Base-by-base conservation (phyloP, 1,284 basidiomycete genomes). In the Cystobasidium slooffiae region DNA sequence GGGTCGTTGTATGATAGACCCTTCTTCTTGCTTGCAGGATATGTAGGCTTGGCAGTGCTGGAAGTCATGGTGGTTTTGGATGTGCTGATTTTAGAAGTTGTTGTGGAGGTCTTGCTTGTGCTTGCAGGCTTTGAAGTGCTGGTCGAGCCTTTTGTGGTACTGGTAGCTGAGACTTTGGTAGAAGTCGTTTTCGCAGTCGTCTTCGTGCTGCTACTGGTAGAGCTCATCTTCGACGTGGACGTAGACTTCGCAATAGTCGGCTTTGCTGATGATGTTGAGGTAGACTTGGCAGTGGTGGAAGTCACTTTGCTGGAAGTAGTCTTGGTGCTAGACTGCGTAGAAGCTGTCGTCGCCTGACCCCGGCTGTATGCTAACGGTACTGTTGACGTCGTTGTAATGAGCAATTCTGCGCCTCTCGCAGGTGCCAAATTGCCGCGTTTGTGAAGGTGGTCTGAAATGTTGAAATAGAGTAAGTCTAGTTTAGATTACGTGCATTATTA, bases 21-120 rank as follows among this genome's bases (percentile, higher is more conserved):
- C 55, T 76, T 76, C 75, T 76, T 76, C n/a, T 63, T 49, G 24
- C 52, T 31, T 31, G 31, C 31, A 31, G 31, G 31, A 20, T 53
- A 53, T 39, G 52, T 14, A 20, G 65, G 37, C 9, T 47, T 68
- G 47, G 67, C 44, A 43, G 73, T 31, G 56, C 31, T 31, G 31
- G 31, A 31, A 31, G 31, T 31, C 31, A 31, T 31, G 31, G 31
- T 31, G 31, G 31, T 31, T 5, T 31, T 1, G 5, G 73, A 51
- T 6, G 66, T 22, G 0, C 53, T 37, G 18, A 43, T 22, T 1
- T 62, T 51, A 18, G 61, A 16, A 1, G 53, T 24, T 55, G 53
- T 55, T 55, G 53, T 18, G 22, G 53, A 22, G 53, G 22, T 31
- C 24, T 55, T 55, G 53, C 53, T 55, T 12, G 53, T 55, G 47